Evolutionary conservation across 768 basidiomycete species (phyloP).

Genomic region (Phylloporus rhodoxanthus): DNA sequence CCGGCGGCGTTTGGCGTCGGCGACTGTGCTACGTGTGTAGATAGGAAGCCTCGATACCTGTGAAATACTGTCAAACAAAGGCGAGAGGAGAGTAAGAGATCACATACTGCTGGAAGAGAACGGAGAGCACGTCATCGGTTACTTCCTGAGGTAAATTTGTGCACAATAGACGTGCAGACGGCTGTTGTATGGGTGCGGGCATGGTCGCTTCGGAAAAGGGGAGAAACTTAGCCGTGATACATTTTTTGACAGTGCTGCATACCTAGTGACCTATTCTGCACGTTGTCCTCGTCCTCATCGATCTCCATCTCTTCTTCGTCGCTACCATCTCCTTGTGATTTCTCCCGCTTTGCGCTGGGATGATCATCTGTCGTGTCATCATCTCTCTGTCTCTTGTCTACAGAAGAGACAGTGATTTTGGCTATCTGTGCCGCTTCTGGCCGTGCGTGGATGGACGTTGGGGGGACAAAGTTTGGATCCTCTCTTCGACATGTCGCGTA

Average conservation of each 20-base stretch:
- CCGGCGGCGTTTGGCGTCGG: slow-evolving; percentile 62
- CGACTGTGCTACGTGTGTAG: slow-evolving; percentile 63
- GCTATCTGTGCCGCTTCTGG: slow-evolving; percentile 39
- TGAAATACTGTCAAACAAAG: not conserved
- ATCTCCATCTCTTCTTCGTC: slow-evolving; percentile 94
- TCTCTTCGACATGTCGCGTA: slow-evolving; percentile 75
- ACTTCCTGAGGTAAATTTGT: slow-evolving; percentile 90
- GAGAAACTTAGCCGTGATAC: slow-evolving; percentile 8
- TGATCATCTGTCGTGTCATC: slow-evolving; percentile 50
- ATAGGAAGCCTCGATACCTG: slow-evolving; percentile 82
- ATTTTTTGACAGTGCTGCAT: slow-evolving; percentile 29
- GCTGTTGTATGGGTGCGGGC: slow-evolving; percentile 47
- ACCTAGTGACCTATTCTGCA: slow-evolving; percentile 42
- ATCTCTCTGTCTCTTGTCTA: slow-evolving; percentile 64
- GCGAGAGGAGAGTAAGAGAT: not conserved
- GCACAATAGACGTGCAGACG: slow-evolving; percentile 62
- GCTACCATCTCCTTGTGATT: slow-evolving; percentile 51
- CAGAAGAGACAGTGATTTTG: slow-evolving; percentile 29
- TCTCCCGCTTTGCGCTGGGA: slow-evolving; percentile 63
- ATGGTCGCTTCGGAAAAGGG: slow-evolving; percentile 31
- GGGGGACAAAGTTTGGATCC: slow-evolving; percentile 77
- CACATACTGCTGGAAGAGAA: slow-evolving; percentile 88
- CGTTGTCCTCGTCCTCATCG: slow-evolving; percentile 76
- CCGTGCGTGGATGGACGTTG: slow-evolving; percentile 58
- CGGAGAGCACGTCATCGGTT: slow-evolving; percentile 77